phyloP scores from a whole-genome alignment of 202 grass and related monocot species.

The Elaeis oleifera region DNA sequence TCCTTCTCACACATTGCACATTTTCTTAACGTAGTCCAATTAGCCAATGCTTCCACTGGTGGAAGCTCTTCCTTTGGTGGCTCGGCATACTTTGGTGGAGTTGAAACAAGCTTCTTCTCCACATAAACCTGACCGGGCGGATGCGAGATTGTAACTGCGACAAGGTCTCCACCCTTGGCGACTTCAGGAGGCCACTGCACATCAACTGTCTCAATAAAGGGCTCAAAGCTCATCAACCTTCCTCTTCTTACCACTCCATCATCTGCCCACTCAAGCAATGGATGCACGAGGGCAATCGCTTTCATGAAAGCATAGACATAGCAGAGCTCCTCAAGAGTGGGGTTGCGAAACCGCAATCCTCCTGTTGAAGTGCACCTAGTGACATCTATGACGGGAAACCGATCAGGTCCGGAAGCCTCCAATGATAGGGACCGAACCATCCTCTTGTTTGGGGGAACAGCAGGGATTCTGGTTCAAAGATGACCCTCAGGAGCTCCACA shows the following conservation, averaged over 20 bases:
- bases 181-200: constrained; percentile 33
- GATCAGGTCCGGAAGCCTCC: constrained; percentile 23
- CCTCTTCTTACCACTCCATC: background rate
- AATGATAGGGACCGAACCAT: constrained; percentile 22
- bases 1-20: constrained; percentile 31
- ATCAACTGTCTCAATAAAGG: constrained; percentile 39
- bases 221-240: constrained; percentile 18
- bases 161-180: constrained; percentile 13
- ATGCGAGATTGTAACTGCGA: constrained; percentile 34
- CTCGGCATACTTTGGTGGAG: constrained; percentile 25
- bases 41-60: background rate
- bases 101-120: constrained; percentile 27
- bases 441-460: constrained; percentile 24
- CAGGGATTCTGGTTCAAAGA: constrained; percentile 21
- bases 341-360: constrained; percentile 30
- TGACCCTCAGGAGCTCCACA: constrained; percentile 30
- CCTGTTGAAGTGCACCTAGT: constrained; percentile 21
- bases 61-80: constrained; percentile 25
- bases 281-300: constrained; percentile 23
- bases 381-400: constrained; percentile 31
- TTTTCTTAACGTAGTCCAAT: constrained; percentile 13
- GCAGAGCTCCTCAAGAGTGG: constrained; percentile 26
- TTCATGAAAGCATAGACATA: constrained; percentile 34
- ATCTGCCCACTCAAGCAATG: constrained; percentile 15
- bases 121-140: constrained; percentile 27